Base-by-base conservation (phyloP, 306 rosid genomes). In the Quercus agrifolia region DNA sequence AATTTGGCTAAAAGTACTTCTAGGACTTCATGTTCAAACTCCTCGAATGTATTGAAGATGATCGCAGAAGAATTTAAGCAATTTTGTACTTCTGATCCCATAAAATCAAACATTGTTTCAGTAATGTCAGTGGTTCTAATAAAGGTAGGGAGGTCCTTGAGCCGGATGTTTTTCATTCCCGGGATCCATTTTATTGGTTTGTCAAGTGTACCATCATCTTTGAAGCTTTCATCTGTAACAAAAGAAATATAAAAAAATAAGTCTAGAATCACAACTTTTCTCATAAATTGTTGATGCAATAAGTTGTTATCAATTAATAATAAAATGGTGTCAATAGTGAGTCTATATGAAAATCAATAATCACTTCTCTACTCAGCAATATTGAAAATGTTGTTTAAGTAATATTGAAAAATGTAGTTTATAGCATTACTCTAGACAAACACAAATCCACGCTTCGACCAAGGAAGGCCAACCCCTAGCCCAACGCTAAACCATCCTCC, bases 101-200 rank as follows among this genome's bases (percentile, higher is more conserved):
- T 1, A 62, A 55, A 85, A 12, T 84, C 85, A 6, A 84, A 84
- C 83, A 80, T 69, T 35, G 17, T 77, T 12, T 84, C 82, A 2
- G 77, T 66, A 4, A 25, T 17, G 56, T 83, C 41, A 0, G 71
- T 57, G 20, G 23, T 63, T 72, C 84, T 77, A 5, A 86, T 67
- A 56, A 82, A 73, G 74, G 70, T 86, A 2, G 84, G 89, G 8
- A 86, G 20, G 72, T 86, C 89, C 66, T 57, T 86, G 0, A 86
- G 80, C 28, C 89, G 62, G 28, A 86, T 27, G 61, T 76, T 68
- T 63, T 68, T 69, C 82, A 84, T 51, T 12, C 85, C 80, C 0
- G 71, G 80, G 70, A 84, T 77, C 83, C 85, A 85, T 5, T 70
- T 59, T 13, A 81, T 71, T 38, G 72, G 76, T 5, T 28, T 21